Evolutionary conservation across 2,329 filamentous ascomycete genomes (phyloP).

Genomic region (Colletotrichum sp.): DNA sequence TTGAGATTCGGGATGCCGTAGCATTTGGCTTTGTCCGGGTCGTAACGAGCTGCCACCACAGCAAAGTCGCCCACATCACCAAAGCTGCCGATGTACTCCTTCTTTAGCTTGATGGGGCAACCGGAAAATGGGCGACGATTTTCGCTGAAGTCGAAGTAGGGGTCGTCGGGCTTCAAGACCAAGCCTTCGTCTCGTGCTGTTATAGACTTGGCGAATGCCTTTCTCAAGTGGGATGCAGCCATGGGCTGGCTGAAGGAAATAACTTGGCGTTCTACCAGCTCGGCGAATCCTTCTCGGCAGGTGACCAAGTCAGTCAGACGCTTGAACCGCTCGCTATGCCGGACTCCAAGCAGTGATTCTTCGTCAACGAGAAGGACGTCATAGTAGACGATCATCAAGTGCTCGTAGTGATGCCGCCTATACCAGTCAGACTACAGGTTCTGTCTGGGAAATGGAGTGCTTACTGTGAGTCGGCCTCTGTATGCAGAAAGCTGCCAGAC

Average conservation of each 20-base stretch:
- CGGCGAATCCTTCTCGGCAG: slow-evolving; percentile 64
- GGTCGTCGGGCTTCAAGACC: slow-evolving; percentile 79
- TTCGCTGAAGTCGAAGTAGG: slow-evolving; percentile 70
- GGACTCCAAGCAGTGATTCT: slow-evolving; percentile 52
- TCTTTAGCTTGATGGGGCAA: slow-evolving; percentile 83
- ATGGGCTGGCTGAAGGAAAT: slow-evolving; percentile 67
- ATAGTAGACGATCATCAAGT: slow-evolving; percentile 68
- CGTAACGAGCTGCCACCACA: slow-evolving; percentile 76
- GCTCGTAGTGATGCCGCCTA: slow-evolving; percentile 55
- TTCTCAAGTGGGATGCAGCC: slow-evolving; percentile 60
- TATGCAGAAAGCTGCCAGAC: slow-evolving; percentile 73
- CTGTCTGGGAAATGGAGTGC: slow-evolving; percentile 26
- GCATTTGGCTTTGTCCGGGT: slow-evolving; percentile 64
- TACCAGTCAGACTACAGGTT: slow-evolving; percentile 22
- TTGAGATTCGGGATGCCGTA: slow-evolving; percentile 59
- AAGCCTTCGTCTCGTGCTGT: slow-evolving; percentile 75
- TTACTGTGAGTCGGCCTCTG: slow-evolving; percentile 71
- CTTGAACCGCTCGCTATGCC: slow-evolving; percentile 65
- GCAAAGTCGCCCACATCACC: slow-evolving; percentile 87
- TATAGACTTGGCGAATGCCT: slow-evolving; percentile 72
- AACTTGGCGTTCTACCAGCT: slow-evolving; percentile 69
- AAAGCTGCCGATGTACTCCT: slow-evolving; percentile 78
- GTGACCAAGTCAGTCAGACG: slow-evolving; percentile 62
- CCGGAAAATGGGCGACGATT: slow-evolving; percentile 42
- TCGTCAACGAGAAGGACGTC: slow-evolving; percentile 61